phyloP scores from a whole-genome alignment of 129 eudicot species.

The Pittosporum tobira region DNA sequence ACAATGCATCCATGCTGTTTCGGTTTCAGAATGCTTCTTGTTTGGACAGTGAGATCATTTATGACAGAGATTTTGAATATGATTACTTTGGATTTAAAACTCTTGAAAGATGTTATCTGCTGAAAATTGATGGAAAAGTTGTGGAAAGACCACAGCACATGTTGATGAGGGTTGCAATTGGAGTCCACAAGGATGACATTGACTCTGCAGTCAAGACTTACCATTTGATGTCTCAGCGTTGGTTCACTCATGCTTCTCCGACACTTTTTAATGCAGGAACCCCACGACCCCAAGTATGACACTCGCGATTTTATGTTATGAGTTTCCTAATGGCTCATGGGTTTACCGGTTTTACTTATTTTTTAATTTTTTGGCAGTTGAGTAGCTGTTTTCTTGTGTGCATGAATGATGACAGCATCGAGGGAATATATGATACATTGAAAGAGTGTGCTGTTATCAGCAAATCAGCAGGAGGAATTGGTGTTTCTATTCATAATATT shows the following conservation, averaged over 20 bases:
- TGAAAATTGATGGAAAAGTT: conserved; percentile 49
- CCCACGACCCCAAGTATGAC: conserved; percentile 57
- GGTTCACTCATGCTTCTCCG: conserved; percentile 79
- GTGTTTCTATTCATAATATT: conserved; percentile 53
- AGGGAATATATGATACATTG: conserved; percentile 58
- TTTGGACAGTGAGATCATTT: conserved; percentile 64
- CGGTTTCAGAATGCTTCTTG: conserved; percentile 46
- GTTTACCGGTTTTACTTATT: background rate
- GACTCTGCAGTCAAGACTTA: conserved; percentile 50
- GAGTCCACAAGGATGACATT: conserved; percentile 60
- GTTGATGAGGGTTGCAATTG: conserved; percentile 74
- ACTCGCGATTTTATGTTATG: no score
- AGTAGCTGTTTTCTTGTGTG: conserved; percentile 68
- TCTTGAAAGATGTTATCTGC: conserved; percentile 59
- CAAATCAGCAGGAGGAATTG: conserved; percentile 71
- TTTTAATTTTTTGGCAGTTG: conserved; percentile 28
- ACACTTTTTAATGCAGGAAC: conserved; percentile 70
- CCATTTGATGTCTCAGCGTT: conserved; percentile 60
- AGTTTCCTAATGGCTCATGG: no score
- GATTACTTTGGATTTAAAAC: conserved; percentile 67
- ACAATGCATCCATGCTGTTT: background rate
- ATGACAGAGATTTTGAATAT: conserved; percentile 67
- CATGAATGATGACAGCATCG: conserved; percentile 69
- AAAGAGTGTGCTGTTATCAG: conserved; percentile 74
- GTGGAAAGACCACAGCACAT: conserved; percentile 72